phyloP scores from a whole-genome alignment of 2,329 filamentous ascomycete species.

The Fusarium nisikadoi region DNA sequence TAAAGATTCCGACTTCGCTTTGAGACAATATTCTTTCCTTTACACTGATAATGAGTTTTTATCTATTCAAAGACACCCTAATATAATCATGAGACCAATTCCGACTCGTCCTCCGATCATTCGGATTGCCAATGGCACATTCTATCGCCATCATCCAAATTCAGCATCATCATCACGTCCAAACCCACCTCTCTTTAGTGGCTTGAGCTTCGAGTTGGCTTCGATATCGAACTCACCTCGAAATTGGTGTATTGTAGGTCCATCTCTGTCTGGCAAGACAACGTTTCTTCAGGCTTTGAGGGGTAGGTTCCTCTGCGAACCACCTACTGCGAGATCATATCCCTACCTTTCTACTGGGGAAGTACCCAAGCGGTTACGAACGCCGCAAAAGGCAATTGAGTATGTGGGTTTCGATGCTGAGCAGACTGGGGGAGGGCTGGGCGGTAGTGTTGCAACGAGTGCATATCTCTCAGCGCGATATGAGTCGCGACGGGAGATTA shows the following conservation, averaged over 20 bases:
- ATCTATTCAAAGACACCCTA: constrained; percentile 3
- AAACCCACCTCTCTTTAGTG: constrained; percentile 79
- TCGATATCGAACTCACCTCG: constrained; percentile 62
- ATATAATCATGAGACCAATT: constrained; percentile 51
- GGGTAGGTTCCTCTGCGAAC: constrained; percentile 79
- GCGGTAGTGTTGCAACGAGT: constrained; percentile 69
- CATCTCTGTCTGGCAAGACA: constrained; percentile 82
- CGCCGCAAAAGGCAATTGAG: constrained; percentile 75
- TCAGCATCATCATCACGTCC: constrained; percentile 57
- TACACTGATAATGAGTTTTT: constrained; percentile 18
- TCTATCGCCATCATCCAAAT: constrained; percentile 80
- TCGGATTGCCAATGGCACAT: constrained; percentile 80
- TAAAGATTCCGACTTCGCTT: constrained; percentile 35
- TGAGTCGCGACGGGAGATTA: constrained; percentile 85
- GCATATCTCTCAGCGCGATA: constrained; percentile 91
- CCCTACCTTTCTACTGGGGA: constrained; percentile 77
- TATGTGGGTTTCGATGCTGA: constrained; percentile 93
- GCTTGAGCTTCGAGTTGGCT: constrained; percentile 76
- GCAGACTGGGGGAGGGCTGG: constrained; percentile 62
- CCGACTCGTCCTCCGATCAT: constrained; percentile 68
- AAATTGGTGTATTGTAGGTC: constrained; percentile 87
- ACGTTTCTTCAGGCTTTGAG: constrained; percentile 82
- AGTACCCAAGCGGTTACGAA: constrained; percentile 65
- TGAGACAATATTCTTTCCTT: not conserved
- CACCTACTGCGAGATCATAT: constrained; percentile 79